Percentiles rank a stretch among this genome's conserved stretches.
These are phyloP conservation scores for Hippophae gyantsensis DNA, from an alignment of 306 rosid genomes.

Conservation along the genomic window DNA sequence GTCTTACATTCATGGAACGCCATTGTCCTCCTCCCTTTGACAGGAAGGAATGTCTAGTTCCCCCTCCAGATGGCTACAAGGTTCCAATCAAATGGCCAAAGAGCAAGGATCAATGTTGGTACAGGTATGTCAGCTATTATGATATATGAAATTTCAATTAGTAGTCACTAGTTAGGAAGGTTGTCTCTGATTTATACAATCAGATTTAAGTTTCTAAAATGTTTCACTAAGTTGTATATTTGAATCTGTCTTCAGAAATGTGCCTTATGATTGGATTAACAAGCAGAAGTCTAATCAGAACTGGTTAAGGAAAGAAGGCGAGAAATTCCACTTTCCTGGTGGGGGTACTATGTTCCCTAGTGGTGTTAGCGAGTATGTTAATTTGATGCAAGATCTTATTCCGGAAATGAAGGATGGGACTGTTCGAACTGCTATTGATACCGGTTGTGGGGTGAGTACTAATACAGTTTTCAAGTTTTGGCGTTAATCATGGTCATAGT, in stretches of 20 bases:
- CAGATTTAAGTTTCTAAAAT: constrained; percentile 3
- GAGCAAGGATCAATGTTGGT: constrained; percentile 93
- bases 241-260: constrained; percentile 56
- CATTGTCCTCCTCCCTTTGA: constrained; percentile 85
- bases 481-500: too few relatives aligned
- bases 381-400: constrained; percentile 80
- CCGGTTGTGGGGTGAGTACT: constrained; percentile 97
- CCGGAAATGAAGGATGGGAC: constrained; percentile 97
- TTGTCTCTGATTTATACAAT: too few relatives aligned
- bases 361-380: constrained; percentile 88
- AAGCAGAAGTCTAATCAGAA: constrained; percentile 87
- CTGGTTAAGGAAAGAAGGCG: constrained; percentile 96
- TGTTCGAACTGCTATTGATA: constrained; percentile 87
- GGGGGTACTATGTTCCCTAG: constrained; percentile 98
- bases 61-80: constrained; percentile 93
- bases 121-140: constrained; percentile 45
- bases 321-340: constrained; percentile 95
- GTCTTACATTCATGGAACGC: constrained; percentile 89
- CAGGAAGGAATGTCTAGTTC: constrained; percentile 84
- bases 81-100: constrained; percentile 92
- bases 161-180: too few relatives aligned
- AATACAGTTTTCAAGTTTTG: too few relatives aligned
- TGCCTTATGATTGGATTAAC: constrained; percentile 98
- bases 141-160: too few relatives aligned
- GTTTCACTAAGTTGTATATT: constrained; percentile 7